Conservation (phyloP, 768 basidiomycete genomes). For the Candolleomyces aberdarensis region DNA sequence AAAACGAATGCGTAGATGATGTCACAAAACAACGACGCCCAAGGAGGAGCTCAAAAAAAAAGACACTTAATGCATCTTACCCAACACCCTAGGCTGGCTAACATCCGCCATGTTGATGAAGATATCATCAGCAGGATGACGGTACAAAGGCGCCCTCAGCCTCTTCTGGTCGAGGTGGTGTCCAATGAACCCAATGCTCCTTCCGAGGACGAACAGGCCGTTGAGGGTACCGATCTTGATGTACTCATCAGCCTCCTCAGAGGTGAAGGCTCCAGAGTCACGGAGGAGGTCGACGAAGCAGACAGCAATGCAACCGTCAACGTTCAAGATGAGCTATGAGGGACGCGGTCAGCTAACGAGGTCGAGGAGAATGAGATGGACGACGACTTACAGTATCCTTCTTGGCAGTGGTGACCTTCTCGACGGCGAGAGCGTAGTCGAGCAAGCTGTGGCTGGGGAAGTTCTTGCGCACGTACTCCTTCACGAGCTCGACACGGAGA, state of each 20-base stretch:
- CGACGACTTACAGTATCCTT: conserved; percentile 64
- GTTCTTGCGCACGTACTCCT: conserved; percentile 92
- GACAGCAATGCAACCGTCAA: conserved; percentile 93
- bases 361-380: too few relatives aligned
- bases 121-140: conserved; percentile 93
- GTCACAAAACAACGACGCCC: too few relatives aligned
- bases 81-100: conserved; percentile 77
- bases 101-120: conserved; percentile 93
- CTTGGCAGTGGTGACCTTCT: conserved; percentile 97
- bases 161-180: conserved; percentile 97
- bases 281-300: conserved; percentile 95
- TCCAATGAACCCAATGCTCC: conserved; percentile 96
- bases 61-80: conserved; percentile 35
- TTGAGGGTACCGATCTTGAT: conserved; percentile 96
- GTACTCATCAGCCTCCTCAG: conserved; percentile 96
- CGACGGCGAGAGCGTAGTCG: conserved; percentile 94
- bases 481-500: conserved; percentile 88
- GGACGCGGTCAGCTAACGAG: too few relatives aligned
- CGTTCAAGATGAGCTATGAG: conserved; percentile 80
- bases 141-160: conserved; percentile 88
- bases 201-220: conserved; percentile 95
- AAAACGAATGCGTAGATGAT: too few relatives aligned
- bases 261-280: conserved; percentile 90
- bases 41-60: too few relatives aligned
- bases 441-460: conserved; percentile 94